Evolutionary conservation across 768 basidiomycete genomes (phyloP).

Genomic region (Rhodotorula graminis): DNA sequence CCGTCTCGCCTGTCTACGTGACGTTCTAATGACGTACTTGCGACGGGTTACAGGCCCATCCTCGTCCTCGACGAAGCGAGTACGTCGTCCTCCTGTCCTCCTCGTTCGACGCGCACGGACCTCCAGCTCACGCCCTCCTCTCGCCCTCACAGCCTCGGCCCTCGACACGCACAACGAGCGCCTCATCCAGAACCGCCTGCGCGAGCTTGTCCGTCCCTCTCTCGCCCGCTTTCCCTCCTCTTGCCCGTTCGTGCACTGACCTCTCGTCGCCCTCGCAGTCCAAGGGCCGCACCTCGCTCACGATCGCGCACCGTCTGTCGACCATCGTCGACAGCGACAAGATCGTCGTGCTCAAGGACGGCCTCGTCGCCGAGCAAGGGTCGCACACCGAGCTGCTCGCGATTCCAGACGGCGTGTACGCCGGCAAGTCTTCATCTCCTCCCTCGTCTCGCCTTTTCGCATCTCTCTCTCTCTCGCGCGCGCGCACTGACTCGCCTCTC

Average conservation of each 20-base stretch:
- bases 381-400: constrained; percentile 38
- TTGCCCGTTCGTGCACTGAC: constrained; percentile 58
- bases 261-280: constrained; percentile 54
- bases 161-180: constrained; percentile 86
- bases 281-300: constrained; percentile 28
- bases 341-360: constrained; percentile 86
- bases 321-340: constrained; percentile 63
- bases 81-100: not conserved
- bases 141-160: constrained; percentile 50
- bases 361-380: constrained; percentile 77
- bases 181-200: constrained; percentile 81
- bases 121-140: not conserved
- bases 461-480: no score
- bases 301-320: constrained; percentile 45
- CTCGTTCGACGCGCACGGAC: no score
- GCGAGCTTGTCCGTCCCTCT: constrained; percentile 63
- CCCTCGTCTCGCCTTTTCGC: no score
- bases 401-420: constrained; percentile 26
- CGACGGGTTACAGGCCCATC: constrained; percentile 7
- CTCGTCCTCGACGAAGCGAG: constrained; percentile 18
- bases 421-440: not conserved
- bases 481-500: no score
- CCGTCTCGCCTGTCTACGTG: no score
- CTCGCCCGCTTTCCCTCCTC: constrained; percentile 59
- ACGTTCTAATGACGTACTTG: not conserved